Evolutionary conservation across 2,329 filamentous ascomycete species (phyloP).

Genomic region (Aphanoascus verrucosus): DNA sequence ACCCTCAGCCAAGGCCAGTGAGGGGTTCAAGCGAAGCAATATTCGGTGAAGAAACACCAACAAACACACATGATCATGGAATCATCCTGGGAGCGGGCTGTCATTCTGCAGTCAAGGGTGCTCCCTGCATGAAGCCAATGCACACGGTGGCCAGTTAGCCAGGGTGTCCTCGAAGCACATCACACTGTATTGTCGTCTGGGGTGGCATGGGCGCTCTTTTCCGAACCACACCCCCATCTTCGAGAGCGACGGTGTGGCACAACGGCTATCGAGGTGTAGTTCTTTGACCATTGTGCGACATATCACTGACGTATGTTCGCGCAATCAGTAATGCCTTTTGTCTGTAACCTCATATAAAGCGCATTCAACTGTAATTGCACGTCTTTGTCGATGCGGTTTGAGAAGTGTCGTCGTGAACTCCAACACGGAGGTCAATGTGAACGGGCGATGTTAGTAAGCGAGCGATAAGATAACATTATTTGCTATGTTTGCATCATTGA

Average conservation of each 20-base stretch:
- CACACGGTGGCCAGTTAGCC: slow-evolving; percentile 6
- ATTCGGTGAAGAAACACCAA: neutral
- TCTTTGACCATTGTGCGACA: neutral
- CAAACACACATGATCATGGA: neutral
- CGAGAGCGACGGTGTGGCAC: neutral
- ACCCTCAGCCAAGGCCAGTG: neutral
- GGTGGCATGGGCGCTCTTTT: neutral
- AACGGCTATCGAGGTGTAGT: neutral
- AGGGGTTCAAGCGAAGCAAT: neutral
- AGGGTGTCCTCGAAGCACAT: slow-evolving; percentile 1
- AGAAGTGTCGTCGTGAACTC: too few species aligned
- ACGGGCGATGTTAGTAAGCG: too few species aligned
- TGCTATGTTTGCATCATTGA: neutral
- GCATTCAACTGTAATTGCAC: too few species aligned
- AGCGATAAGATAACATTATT: neutral
- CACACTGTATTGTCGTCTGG: slow-evolving; percentile 1
- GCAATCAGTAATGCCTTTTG: neutral
- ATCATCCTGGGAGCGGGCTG: neutral
- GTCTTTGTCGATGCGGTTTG: too few species aligned
- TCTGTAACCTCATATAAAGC: neutral
- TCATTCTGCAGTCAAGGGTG: neutral
- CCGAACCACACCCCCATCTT: neutral
- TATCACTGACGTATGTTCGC: too few species aligned
- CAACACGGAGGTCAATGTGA: too few species aligned
- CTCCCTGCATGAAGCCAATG: neutral